These are phyloP conservation scores for Sclerotinia minor DNA, from an alignment of 2,329 filamentous ascomycete genomes.

Conservation along the genomic window DNA sequence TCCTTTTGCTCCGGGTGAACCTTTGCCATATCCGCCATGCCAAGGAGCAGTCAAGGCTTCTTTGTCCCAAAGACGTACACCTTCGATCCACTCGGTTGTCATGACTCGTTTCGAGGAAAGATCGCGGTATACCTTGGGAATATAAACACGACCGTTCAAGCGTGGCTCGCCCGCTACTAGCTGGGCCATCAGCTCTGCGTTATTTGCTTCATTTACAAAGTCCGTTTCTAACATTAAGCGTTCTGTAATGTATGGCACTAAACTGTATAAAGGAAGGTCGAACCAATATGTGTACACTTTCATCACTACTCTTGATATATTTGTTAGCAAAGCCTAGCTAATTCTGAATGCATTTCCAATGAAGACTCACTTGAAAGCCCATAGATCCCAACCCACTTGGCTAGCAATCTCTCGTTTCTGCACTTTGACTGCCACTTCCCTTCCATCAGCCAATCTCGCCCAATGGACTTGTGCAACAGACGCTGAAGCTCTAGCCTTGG, in stretches of 20 bases:
- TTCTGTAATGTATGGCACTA: conserved; percentile 92
- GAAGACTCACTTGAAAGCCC: conserved; percentile 76
- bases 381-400: conserved; percentile 92
- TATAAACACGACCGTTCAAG: conserved; percentile 78
- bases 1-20: conserved; percentile 76
- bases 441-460: conserved; percentile 80
- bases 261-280: conserved; percentile 84
- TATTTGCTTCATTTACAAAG: conserved; percentile 87
- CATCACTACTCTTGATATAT: conserved; percentile 65
- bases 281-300: conserved; percentile 84
- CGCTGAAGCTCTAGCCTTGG: conserved; percentile 67
- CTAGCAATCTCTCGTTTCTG: conserved; percentile 92
- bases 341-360: background rate
- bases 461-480: conserved; percentile 97
- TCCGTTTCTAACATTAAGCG: conserved; percentile 92
- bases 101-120: conserved; percentile 81
- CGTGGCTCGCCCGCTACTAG: conserved; percentile 75
- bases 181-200: conserved; percentile 78
- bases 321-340: conserved; percentile 20
- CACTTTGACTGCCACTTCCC: conserved; percentile 92
- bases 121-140: conserved; percentile 81
- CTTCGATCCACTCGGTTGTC: conserved; percentile 97
- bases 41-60: conserved; percentile 74
- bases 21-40: conserved; percentile 73
- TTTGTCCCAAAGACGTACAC: conserved; percentile 89